phyloP scores from a whole-genome alignment of 129 eudicot genomes.

The Centrapalus pauciflorus region DNA sequence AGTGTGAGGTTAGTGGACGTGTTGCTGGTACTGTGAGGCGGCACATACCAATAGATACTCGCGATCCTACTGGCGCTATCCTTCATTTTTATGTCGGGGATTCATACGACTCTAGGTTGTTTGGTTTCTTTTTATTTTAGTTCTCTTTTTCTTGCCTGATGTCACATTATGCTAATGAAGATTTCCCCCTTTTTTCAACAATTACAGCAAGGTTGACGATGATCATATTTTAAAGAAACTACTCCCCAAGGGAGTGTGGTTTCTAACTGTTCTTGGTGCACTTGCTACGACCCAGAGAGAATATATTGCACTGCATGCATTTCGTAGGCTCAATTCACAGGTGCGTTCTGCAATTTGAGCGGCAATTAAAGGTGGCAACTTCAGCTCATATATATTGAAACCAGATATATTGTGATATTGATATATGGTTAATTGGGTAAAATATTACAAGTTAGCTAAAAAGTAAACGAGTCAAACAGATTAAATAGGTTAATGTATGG shows the following conservation, averaged over 20 bases:
- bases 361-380: neutral
- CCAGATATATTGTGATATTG: no score
- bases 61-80: conserved; percentile 78
- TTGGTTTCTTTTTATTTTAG: neutral
- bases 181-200: neutral
- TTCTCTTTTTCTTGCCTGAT: neutral
- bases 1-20: conserved; percentile 73
- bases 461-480: no score
- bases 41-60: conserved; percentile 81
- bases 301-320: conserved; percentile 89
- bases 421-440: no score
- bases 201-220: conserved; percentile 54
- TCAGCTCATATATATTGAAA: no score
- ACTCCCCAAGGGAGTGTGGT: conserved; percentile 78
- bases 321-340: conserved; percentile 87
- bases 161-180: neutral
- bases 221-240: conserved; percentile 75
- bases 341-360: conserved; percentile 27
- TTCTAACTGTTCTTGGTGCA: conserved; percentile 76
- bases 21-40: conserved; percentile 94
- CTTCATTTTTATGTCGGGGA: conserved; percentile 95
- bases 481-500: no score
- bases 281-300: conserved; percentile 96
- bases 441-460: no score
- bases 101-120: conserved; percentile 75